Evolutionary conservation across 176 grass and related monocot species (phyloP), one percentile per base, ranked within the genome.

Genomic region (Poa pratensis): DNA sequence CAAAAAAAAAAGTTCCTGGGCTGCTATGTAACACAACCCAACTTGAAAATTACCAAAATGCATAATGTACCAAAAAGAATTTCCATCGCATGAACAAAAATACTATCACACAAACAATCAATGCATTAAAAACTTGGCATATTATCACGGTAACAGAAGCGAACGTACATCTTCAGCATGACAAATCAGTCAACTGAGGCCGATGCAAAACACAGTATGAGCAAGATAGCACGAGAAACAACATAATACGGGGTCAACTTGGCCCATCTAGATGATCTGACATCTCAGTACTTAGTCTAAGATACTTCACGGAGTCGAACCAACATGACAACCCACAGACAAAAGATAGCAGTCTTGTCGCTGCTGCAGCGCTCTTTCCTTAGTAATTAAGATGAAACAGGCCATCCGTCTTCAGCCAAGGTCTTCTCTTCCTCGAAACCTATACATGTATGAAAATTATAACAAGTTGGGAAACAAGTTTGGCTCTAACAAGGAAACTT

Each of bases 301-400:
- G 70, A 26, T 50, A 6, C 43, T 50, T 18, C 22, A 50, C 43
- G 5, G 28, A 73, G 70, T 50, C 3, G 14, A 27, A 18, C 45
- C 70, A 73, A 73, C 43, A 73, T 50, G 23, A 73, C 7, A 50
- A 0, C 13, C n/a, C 3, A 64, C 13, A 64, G 3, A 73, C 43
- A 73, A 73, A 49, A 50, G 70, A 8, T 17, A 16, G 43, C 70
- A 73, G 45, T 43, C 70, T 73, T 2, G 28, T 30, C 28, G 28
- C 28, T 30, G 28, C 28, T 30, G 28, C 28, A 30, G 28, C 28
- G 28, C 2, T 30, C 28, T 30, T 30, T 30, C 2, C 6, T 49
- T 73, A 49, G 14, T 27, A 49, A 73, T 73, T 73, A 73, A 73
- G 70, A 73, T 50, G 70, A 73, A 27, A 28, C 9, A 73, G 70